Conservation (phyloP, 2,329 filamentous ascomycete species). For the Grosmannia huntii region DNA sequence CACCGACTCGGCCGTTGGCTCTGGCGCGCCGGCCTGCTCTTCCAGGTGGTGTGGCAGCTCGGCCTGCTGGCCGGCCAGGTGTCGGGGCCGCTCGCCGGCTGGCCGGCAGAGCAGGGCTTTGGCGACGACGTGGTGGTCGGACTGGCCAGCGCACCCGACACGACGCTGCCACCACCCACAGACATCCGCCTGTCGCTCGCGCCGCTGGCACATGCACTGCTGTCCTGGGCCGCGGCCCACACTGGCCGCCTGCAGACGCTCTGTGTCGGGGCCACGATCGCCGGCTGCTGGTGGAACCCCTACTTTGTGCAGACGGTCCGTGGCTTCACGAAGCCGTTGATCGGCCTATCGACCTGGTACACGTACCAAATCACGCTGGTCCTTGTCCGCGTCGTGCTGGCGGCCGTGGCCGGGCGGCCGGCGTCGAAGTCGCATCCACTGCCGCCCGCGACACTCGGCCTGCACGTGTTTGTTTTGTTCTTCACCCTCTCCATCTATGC, state of each 20-base stretch:
- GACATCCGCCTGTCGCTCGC: background rate
- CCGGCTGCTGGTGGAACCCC: conserved; percentile 56
- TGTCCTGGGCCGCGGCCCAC: conserved; percentile 12
- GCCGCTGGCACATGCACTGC: background rate
- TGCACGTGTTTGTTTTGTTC: conserved; percentile 41
- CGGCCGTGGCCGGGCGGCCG: conserved; percentile 25
- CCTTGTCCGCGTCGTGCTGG: conserved; percentile 37
- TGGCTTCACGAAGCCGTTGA: conserved; percentile 47
- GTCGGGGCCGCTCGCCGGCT: background rate
- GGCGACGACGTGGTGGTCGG: conserved; percentile 16
- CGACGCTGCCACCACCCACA: background rate
- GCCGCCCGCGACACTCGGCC: conserved; percentile 27
- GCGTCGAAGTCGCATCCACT: background rate
- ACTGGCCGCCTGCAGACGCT: conserved; percentile 12
- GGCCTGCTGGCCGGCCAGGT: background rate
- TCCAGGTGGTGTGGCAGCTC: conserved; percentile 39
- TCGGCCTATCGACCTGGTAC: conserved; percentile 53
- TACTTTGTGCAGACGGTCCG: conserved; percentile 45
- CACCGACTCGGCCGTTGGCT: conserved; percentile 28
- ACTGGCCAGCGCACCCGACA: conserved; percentile 13
- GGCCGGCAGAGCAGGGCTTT: background rate
- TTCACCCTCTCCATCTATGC: conserved; percentile 40
- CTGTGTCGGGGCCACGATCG: conserved; percentile 9
- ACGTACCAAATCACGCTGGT: conserved; percentile 49
- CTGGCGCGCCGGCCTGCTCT: conserved; percentile 33